Base-by-base conservation (phyloP, 495 filamentous ascomycete species). In the Penicillium antarcticum region DNA sequence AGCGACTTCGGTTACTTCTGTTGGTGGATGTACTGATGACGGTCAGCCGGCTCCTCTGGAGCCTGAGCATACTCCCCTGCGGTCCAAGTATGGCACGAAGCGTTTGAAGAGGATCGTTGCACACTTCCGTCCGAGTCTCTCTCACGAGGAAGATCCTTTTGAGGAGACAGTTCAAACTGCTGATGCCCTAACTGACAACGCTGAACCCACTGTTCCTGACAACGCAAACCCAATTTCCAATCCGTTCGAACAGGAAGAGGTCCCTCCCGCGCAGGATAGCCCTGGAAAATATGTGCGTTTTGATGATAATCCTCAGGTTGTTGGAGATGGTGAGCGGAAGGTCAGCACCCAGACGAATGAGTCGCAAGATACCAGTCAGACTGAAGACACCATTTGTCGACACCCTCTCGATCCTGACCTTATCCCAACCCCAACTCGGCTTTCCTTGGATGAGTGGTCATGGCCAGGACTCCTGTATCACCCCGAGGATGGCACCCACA, bases 341-440 rank as follows among this genome's bases (percentile, higher is more conserved):
- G 56, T 65, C 33, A 68, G 72, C 42, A 53, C 58, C 24, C 58
- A 62, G 32, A 71, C 62, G 0, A 48, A 50, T 4, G 39, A 45
- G 14, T 72, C 70, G 21, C 58, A 59, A n/a, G 51, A 65, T 18
- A 73, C 73, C 8, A 55, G 56, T 5, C 41, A 50, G 5, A 72
- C 64, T 1, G 61, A 38, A 7, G 45, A 34, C 13, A 74, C 71
- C n/a, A 62, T 74, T 8, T 60, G 44, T 45, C 68, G 52, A 31
- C 58, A 57, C 45, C 61, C 66, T 7, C 66, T 66, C 13, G 65
- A 31, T n/a, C 4, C 17, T 12, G 18, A 23, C 5, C 59, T 49
- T 13, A 44, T 56, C 6, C 56, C 52, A 10, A 58, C 51, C 36
- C 61, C 62, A 8, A 58, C 67, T n/a, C 19, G 44, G 9, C 53